Base-by-base conservation (phyloP, 345 rosid genomes). In the Acer saccharum region DNA sequence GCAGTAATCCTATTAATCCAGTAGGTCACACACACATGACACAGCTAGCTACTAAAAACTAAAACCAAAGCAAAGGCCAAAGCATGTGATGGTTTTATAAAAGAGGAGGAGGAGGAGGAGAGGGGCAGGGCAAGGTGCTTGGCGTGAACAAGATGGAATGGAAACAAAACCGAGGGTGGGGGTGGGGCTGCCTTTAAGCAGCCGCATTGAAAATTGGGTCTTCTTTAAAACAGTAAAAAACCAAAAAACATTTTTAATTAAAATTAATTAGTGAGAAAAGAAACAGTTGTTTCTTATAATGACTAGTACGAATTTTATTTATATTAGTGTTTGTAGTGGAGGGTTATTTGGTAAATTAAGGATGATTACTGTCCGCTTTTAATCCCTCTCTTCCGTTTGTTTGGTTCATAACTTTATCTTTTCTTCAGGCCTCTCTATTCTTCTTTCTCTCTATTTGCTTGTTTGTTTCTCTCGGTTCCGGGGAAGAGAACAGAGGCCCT, bases 91-190 rank as follows among this genome's bases (percentile, higher is more conserved):
- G 76, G 43, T 72, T n/a, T 66, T n/a, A n/a, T n/a, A 21, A 35
- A 35, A 35, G 39, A 29, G 4, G 35, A 27, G 72, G n/a, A n/a
- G n/a, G n/a, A 65, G 29, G 29, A 27, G 29, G 8, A 65, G 57
- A 52, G 5, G 41, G 9, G 46, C 32, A 32, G 75, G 82, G n/a
- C n/a, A 78, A 58, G 78, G 84, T 75, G 83, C 78, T 79, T 81
- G 86, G 82, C 86, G 87, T 79, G 88, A 81, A 54, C 73, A 54
- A 68, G 84, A 82, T 85, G 84, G 81, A 81, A 80, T 85, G 84
- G 81, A 80, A 80, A 85, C 79, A 66, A 71, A 65, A 57, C 58
- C 58, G 43, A 44, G 65, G 10, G 81, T 29, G 32, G 1, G 27
- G 27, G 27, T 57, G 78, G 83, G 79, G 71, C 76, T 69, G 64